A percentile compares a stretch with the other conserved stretches of the same genome.
Evolutionary conservation across 345 rosid genomes (phyloP).

Genomic region (Cochlearia excelsa): DNA sequence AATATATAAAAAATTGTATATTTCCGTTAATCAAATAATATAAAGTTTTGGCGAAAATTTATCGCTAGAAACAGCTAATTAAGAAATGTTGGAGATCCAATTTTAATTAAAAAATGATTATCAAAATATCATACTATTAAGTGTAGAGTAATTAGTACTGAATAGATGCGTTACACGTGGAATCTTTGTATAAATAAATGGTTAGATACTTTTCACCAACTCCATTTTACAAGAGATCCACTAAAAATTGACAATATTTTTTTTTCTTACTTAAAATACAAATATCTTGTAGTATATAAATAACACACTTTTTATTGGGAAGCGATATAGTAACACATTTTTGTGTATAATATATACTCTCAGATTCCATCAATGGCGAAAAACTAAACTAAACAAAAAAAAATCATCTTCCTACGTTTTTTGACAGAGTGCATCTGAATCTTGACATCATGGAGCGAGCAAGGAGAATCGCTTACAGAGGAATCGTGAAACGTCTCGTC

Average conservation of each 20-base stretch:
- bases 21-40: not conserved
- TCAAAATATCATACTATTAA: constrained; percentile 2
- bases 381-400: constrained; percentile 4
- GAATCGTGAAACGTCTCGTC: constrained; percentile 64
- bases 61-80: constrained; percentile 1
- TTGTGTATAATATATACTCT: not conserved
- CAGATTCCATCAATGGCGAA: constrained; percentile 35
- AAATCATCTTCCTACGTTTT: constrained; percentile 14
- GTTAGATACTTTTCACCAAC: constrained; percentile 32
- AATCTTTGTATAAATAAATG: constrained; percentile 7
- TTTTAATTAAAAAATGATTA: not conserved
- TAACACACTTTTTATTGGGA: constrained; percentile 8
- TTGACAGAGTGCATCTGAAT: not conserved
- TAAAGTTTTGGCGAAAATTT: constrained; percentile 11
- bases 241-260: not conserved
- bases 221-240: constrained; percentile 26
- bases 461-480: constrained; percentile 79
- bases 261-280: too few species aligned
- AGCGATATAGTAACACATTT: constrained; percentile 11
- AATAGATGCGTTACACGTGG: constrained; percentile 23
- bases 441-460: constrained; percentile 74
- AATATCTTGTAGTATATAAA: too few species aligned
- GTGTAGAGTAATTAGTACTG: too few species aligned
- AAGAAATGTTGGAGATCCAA: constrained; percentile 21
- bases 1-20: not conserved